Conservation (phyloP, 495 filamentous ascomycete species). For the Ascobolus immersus region DNA sequence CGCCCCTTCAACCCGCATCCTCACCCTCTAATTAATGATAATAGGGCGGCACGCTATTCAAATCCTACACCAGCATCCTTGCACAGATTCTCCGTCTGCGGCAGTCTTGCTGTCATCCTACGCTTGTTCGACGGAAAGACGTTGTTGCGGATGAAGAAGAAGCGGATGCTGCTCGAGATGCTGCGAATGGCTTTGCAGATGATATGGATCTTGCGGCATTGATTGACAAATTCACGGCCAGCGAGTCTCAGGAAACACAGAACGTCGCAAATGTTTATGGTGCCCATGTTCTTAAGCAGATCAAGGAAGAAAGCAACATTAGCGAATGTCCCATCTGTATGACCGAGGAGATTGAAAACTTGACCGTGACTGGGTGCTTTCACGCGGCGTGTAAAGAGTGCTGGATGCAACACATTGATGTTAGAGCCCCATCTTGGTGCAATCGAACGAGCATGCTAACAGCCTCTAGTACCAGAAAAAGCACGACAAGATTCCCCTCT, state of each 20-base stretch:
- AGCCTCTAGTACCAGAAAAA: constrained; percentile 39
- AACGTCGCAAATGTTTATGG: constrained; percentile 49
- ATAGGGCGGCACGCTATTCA: constrained; percentile 60
- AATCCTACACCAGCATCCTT: constrained; percentile 86
- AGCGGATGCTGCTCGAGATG: constrained; percentile 54
- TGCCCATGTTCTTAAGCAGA: constrained; percentile 65
- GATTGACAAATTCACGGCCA: constrained; percentile 52
- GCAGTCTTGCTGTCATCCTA: constrained; percentile 82
- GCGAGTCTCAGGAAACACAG: constrained; percentile 31
- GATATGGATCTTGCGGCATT: constrained; percentile 85
- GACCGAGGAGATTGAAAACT: constrained; percentile 82
- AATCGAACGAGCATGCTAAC: not conserved
- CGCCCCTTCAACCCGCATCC: too few species aligned
- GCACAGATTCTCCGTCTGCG: constrained; percentile 86
- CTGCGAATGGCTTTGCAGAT: constrained; percentile 55
- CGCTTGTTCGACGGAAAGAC: constrained; percentile 59
- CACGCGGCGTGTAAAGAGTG: constrained; percentile 90
- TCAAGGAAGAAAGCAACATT: constrained; percentile 60
- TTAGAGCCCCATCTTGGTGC: not conserved
- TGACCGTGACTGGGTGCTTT: constrained; percentile 86
- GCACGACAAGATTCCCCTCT: constrained; percentile 46
- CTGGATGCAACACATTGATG: constrained; percentile 51
- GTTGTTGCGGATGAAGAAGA: constrained; percentile 73
- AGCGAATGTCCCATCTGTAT: constrained; percentile 87
- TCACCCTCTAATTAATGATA: not conserved